A percentile compares a stretch with the other conserved stretches of the same genome.
phyloP scores from a whole-genome alignment of 345 rosid species.

The Conringia planisiliqua region DNA sequence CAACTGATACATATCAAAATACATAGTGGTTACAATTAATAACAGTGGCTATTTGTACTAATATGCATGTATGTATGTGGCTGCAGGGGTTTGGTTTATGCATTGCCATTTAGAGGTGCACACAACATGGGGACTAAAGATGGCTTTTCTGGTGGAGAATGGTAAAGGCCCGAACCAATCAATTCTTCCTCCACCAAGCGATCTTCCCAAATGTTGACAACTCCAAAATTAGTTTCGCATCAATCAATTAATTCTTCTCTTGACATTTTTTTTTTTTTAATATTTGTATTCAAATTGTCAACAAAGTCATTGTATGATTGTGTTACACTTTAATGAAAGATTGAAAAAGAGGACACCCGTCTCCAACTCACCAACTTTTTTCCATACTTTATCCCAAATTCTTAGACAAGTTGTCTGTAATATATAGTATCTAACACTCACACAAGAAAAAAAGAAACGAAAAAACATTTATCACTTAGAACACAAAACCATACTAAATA shows the following conservation, averaged over 20 bases:
- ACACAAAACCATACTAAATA: background rate
- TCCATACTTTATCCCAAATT: background rate
- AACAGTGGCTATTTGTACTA: background rate
- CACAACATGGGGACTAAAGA: conserved; percentile 95
- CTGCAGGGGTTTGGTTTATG: conserved; percentile 42
- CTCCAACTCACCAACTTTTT: background rate
- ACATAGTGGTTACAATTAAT: background rate
- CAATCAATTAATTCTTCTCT: conserved; percentile 8
- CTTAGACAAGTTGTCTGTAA: background rate
- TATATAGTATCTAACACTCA: background rate
- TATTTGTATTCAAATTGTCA: conserved; percentile 12
- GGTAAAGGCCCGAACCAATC: conserved; percentile 86
- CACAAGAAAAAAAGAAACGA: background rate
- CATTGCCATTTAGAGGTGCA: conserved; percentile 51
- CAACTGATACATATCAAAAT: background rate
- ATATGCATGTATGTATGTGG: background rate
- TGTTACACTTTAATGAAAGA: background rate
- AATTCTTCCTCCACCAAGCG: conserved; percentile 77
- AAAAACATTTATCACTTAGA: background rate
- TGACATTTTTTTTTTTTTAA: background rate
- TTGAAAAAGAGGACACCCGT: background rate
- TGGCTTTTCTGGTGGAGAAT: conserved; percentile 93
- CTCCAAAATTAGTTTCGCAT: background rate
- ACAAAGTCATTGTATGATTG: conserved; percentile 14
- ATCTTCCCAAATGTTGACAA: conserved; percentile 77